Percentiles rank a stretch among this genome's conserved stretches.
These are phyloP conservation scores for Macaranga tanarius DNA, from an alignment of 441 rosid species.

Conservation along the genomic window DNA sequence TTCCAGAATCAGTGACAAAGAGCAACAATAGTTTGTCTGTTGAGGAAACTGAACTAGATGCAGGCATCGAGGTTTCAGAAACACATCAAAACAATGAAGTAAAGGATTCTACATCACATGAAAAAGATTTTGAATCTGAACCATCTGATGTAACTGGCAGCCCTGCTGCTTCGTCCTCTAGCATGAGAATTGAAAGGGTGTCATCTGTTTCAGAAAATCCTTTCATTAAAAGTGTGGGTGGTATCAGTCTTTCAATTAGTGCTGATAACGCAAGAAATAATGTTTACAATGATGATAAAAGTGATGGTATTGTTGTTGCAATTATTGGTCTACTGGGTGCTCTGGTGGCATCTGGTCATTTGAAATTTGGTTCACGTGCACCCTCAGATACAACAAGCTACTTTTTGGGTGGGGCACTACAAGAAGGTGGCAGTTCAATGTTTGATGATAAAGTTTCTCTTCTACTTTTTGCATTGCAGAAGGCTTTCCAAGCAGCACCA, in stretches of 20 bases:
- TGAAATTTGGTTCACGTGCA: conserved; percentile 59
- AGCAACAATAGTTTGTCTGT: conserved; percentile 37
- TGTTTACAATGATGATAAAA: conserved; percentile 80
- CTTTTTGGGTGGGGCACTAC: conserved; percentile 62
- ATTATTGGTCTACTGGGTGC: conserved; percentile 92
- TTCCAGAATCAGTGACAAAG: conserved; percentile 39
- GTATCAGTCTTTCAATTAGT: conserved; percentile 90
- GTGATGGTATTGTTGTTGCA: conserved; percentile 90
- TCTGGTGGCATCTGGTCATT: conserved; percentile 70
- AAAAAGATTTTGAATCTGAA: conserved; percentile 39
- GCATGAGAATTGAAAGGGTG: conserved; percentile 49
- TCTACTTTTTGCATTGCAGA: conserved; percentile 89
- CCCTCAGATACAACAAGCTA: conserved; percentile 59
- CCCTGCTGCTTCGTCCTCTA: conserved; percentile 40
- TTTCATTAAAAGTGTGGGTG: conserved; percentile 67
- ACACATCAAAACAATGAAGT: conserved; percentile 42
- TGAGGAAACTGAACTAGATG: conserved; percentile 44
- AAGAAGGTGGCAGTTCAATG: conserved; percentile 82
- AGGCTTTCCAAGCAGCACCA: conserved; percentile 94
- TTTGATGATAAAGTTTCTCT: conserved; percentile 94
- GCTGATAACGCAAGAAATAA: conserved; percentile 98
- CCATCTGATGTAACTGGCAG: conserved; percentile 38
- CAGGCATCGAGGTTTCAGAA: conserved; percentile 33
- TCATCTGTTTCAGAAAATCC: conserved; percentile 66
- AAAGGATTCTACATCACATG: conserved; percentile 38